phyloP scores from a whole-genome alignment of 768 basidiomycete species.

The Suillus sp. region DNA sequence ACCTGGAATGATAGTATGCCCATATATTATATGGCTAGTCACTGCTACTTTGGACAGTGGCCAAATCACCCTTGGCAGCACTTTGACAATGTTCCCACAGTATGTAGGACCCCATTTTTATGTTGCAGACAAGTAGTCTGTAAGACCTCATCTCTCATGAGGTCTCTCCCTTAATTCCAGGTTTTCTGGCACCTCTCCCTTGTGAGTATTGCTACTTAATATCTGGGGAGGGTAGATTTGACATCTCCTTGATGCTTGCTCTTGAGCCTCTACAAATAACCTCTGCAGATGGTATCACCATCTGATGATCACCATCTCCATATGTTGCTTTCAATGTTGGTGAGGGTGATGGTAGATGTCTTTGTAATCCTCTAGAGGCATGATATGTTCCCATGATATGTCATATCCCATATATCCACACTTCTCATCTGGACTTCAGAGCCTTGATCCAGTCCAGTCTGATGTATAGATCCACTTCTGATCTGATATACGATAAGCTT shows the following conservation, averaged over 20 bases:
- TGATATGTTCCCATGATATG: neutral
- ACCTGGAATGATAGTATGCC: too few relatives aligned
- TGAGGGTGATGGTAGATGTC: neutral
- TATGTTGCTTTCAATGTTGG: neutral
- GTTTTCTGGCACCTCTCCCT: neutral
- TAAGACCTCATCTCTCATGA: neutral
- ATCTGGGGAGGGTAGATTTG: neutral
- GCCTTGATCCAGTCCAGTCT: too few relatives aligned
- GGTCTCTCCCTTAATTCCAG: neutral
- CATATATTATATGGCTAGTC: too few relatives aligned
- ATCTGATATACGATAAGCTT: too few relatives aligned
- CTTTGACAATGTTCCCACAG: neutral
- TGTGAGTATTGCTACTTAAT: neutral
- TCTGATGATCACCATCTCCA: neutral
- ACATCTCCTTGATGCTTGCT: neutral
- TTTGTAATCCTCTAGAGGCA: neutral
- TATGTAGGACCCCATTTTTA: neutral
- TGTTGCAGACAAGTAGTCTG: neutral
- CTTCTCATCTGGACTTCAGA: too few relatives aligned
- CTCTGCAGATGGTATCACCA: neutral
- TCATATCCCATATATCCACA: too few relatives aligned
- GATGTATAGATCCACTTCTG: too few relatives aligned
- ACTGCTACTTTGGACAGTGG: too few relatives aligned
- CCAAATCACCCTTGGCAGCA: neutral
- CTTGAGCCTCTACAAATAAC: neutral